These are phyloP conservation scores for Nemania sp. DNA, from an alignment of 2,329 filamentous ascomycete genomes.

Conservation along the genomic window DNA sequence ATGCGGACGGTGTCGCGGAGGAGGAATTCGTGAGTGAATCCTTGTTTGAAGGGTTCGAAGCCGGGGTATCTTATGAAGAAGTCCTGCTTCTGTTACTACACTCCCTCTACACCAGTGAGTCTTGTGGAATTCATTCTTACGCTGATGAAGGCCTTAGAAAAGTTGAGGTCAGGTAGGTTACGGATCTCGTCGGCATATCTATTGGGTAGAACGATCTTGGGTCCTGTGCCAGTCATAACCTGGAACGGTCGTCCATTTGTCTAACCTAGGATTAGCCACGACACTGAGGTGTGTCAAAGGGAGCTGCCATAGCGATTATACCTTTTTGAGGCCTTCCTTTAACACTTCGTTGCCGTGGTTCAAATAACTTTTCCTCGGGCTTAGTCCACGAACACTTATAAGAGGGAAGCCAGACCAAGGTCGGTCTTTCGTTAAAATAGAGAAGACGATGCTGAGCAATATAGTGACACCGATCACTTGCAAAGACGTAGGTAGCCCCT, in stretches of 20 bases:
- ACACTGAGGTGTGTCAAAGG: neutral
- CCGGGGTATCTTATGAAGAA: conserved; percentile 52
- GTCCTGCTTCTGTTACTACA: conserved; percentile 44
- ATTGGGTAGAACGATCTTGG: conserved; percentile 52
- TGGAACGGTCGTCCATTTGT: conserved; percentile 51
- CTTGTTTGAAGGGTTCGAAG: conserved; percentile 48
- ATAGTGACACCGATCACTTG: conserved; percentile 47
- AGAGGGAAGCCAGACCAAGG: conserved; percentile 49
- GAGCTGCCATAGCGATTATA: conserved; percentile 29
- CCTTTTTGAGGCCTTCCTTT: conserved; percentile 44
- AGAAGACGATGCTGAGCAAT: conserved; percentile 46
- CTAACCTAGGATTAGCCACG: conserved; percentile 40
- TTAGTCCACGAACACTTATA: conserved; percentile 45
- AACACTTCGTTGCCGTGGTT: conserved; percentile 45
- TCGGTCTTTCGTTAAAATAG: conserved; percentile 44
- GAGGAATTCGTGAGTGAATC: conserved; percentile 45
- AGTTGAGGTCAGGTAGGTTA: conserved; percentile 51
- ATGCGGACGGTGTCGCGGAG: conserved; percentile 50
- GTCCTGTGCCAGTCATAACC: conserved; percentile 50
- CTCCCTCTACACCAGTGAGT: too few species aligned
- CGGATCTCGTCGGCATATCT: conserved; percentile 53
- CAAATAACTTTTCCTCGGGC: conserved; percentile 49
- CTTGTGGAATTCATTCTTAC: conserved; percentile 39
- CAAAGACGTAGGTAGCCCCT: conserved; percentile 48
- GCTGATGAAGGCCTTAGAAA: conserved; percentile 52